Evolutionary conservation across 192 early-diverging fungal genomes (phyloP).

Genomic region (Coemansia sp.): DNA sequence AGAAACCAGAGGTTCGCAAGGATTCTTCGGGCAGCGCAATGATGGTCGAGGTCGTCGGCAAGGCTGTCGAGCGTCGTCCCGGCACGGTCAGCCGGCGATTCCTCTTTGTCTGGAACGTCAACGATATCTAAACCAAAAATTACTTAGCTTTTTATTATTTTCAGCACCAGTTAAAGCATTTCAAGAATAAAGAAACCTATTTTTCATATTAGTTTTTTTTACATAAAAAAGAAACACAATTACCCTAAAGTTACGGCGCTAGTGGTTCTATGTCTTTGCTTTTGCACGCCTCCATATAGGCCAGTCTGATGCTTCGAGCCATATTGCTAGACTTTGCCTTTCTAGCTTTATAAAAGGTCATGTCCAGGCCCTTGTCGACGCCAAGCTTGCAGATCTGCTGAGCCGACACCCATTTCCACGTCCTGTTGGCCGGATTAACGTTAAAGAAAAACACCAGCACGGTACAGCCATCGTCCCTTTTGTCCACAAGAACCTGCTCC

Average conservation of each 20-base stretch:
- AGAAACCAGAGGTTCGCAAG: neutral
- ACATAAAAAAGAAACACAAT: neutral
- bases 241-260: neutral
- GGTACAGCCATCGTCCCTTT: neutral
- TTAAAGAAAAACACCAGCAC: constrained; percentile 41
- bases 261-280: constrained; percentile 12
- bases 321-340: constrained; percentile 19
- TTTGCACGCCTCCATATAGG: constrained; percentile 32
- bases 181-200: too few relatives aligned
- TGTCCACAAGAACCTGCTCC: constrained; percentile 8
- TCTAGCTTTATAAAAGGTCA: constrained; percentile 16
- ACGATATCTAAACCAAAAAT: constrained; percentile 36
- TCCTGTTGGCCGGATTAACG: constrained; percentile 7
- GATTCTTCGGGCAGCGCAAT: constrained; percentile 46
- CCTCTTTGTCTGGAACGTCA: constrained; percentile 52
- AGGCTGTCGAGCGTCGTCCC: constrained; percentile 41
- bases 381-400: constrained; percentile 32
- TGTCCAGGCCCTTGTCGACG: constrained; percentile 13
- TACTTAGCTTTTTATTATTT: too few relatives aligned
- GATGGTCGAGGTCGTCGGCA: constrained; percentile 39
- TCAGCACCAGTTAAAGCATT: too few relatives aligned
- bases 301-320: constrained; percentile 19
- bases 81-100: constrained; percentile 48
- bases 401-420: constrained; percentile 35
- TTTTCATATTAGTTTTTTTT: too few relatives aligned